Conservation (phyloP, 305 asterid genomes). For the Solanum hybrid region DNA sequence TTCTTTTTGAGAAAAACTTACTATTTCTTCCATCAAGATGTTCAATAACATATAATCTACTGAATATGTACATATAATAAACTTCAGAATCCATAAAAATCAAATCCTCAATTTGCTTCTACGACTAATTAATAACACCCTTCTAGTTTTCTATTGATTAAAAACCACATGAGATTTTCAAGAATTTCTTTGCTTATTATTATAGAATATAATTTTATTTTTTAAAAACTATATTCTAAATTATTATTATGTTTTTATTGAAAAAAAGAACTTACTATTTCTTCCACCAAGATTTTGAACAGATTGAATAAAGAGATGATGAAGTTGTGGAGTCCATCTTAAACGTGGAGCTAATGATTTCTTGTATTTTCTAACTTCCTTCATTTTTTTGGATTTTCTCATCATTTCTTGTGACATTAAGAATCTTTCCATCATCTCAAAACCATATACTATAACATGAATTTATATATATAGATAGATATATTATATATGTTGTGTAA, state of each 20-base stretch:
- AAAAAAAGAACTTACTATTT: conserved; percentile 29
- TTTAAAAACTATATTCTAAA: neutral
- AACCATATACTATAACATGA: neutral
- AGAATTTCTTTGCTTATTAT: neutral
- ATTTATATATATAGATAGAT: too few species aligned
- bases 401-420: neutral
- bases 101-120: too few species aligned
- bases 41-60: neutral
- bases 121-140: neutral
- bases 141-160: neutral
- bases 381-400: neutral
- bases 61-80: neutral
- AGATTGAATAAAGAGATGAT: conserved; percentile 35
- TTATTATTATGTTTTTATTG: neutral
- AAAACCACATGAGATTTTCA: neutral
- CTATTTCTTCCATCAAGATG: neutral
- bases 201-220: neutral
- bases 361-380: conserved; percentile 32
- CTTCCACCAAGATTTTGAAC: conserved; percentile 52
- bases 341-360: conserved; percentile 49
- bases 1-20: neutral
- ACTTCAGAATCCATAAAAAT: neutral
- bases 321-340: conserved; percentile 64
- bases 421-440: neutral
- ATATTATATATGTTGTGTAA: neutral